Percentiles rank a stretch among this genome's conserved stretches.
phyloP scores from a whole-genome alignment of 108 stramenopile genomes.

The Mediolabrus comicus region DNA sequence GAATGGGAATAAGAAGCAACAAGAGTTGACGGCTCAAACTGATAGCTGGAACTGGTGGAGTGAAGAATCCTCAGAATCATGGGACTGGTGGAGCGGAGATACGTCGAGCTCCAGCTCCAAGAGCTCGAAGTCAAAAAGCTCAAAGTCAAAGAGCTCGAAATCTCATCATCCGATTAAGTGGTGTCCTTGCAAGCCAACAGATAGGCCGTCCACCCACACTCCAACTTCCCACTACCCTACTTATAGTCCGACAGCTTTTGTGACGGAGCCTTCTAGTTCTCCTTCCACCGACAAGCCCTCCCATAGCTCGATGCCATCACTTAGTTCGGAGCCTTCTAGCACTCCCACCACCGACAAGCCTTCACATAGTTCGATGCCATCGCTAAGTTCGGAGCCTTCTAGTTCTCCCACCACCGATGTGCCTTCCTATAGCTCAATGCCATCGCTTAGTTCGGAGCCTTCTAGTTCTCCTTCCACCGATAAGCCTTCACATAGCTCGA shows the following conservation, averaged over 20 bases:
- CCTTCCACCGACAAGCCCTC: no score
- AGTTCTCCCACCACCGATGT: neutral
- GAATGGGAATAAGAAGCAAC: neutral
- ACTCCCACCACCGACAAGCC: no score
- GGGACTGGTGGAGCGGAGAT: conserved; percentile 1
- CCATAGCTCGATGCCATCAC: neutral
- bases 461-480: neutral
- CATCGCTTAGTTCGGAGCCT: neutral
- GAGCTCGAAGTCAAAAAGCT: neutral
- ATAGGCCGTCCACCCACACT: neutral
- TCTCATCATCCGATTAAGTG: no score
- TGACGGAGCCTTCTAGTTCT: no score
- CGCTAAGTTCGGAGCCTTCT: neutral
- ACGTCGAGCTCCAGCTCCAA: neutral
- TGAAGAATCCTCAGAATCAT: neutral
- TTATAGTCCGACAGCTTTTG: no score
- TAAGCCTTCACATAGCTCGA: neutral
- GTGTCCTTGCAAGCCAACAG: neutral
- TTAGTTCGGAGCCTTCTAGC: neutral
- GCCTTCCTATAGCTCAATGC: no score
- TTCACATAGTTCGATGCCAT: neutral
- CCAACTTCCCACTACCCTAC: neutral
- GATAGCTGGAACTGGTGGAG: neutral
- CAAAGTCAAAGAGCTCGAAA: neutral
- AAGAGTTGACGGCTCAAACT: neutral